These are phyloP conservation scores for Rhizopogon rudus DNA, from an alignment of 768 basidiomycete species.

Conservation along the genomic window DNA sequence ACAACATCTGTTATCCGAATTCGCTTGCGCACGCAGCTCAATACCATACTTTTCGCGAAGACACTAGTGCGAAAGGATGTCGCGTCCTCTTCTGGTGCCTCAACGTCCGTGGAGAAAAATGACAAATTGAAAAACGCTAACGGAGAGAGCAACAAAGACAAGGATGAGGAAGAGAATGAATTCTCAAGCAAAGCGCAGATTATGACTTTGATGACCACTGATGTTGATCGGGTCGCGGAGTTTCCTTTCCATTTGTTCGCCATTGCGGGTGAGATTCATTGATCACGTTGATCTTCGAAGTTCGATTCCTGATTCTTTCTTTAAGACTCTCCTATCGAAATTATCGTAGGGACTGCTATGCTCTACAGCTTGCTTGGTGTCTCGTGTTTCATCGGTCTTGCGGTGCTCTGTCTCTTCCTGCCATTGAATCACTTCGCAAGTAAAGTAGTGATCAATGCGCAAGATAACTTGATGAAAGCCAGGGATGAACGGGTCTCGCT, in stretches of 20 bases:
- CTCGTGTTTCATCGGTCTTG: constrained; percentile 75
- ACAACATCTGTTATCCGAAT: constrained; percentile 68
- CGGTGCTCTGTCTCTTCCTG: constrained; percentile 63
- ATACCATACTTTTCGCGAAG: constrained; percentile 81
- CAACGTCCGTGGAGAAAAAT: constrained; percentile 20
- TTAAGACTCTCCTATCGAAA: constrained; percentile 73
- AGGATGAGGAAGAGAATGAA: constrained; percentile 40
- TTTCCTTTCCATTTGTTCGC: constrained; percentile 77
- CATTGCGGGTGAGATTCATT: constrained; percentile 50
- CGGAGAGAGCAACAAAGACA: constrained; percentile 8
- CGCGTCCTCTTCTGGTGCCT: constrained; percentile 50
- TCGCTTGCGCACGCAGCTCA: constrained; percentile 69
- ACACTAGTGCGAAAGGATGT: constrained; percentile 83
- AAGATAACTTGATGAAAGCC: constrained; percentile 88
- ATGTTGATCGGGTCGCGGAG: constrained; percentile 86
- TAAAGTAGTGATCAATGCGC: constrained; percentile 69
- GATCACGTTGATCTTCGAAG: background rate
- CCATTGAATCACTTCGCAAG: constrained; percentile 85
- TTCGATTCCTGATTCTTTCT: background rate
- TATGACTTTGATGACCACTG: constrained; percentile 95
- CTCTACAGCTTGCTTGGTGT: constrained; percentile 76
- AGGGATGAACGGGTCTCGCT: constrained; percentile 85
- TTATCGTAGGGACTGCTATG: constrained; percentile 68
- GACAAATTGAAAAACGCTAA: constrained; percentile 7
- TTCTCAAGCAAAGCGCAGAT: constrained; percentile 73